Base-by-base conservation (phyloP, 78 protist genomes). In the Mantamonas sphyraenae region DNA sequence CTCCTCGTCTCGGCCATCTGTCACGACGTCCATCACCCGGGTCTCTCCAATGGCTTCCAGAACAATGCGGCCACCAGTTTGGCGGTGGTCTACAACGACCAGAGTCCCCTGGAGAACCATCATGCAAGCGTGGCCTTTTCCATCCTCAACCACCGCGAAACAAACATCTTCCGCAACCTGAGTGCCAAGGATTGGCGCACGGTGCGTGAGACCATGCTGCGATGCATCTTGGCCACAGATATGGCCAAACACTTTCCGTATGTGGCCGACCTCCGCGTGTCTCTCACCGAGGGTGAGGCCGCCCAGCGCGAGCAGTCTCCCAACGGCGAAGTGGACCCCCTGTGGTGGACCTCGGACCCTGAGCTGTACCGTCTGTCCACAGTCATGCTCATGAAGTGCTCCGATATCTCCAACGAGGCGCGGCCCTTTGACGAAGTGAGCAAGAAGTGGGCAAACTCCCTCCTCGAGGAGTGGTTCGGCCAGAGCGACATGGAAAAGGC, bases 21-120 rank as follows among this genome's bases (percentile, higher is more conserved):
- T 35, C 86, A 82, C 50, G 86, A 82, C 57, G 14, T 77, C 16
- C 79, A 82, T 51, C 86, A 82, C 50, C 86, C 83, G 26, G 86
- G 86, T 17, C 56, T 68, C 64, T 77, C 70, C 71, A 82, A 82
- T 42, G 3, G 26, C 30, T 76, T 68, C 33, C 53, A 57, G 53
- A 12, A 74, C 35, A 72, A 60, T 10, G 73, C 73, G 34, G 62
- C 40, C 14, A 64, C 77, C 17, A 73, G 61, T 9, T 3, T 81
- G 22, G 86, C 80, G 26, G 43, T 76, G 40, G 24, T 68, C 19
- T 82, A 83, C 53, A 74, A 69, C 62, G 81, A 80, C 22, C 7
- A 31, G 10, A 34, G 64, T 14, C 84, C 72, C 28, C 68, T 77
- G n/a, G 86, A 82, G 59, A 79, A 69, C 50, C 79, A 75, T 58